Percentiles rank a stretch among this genome's conserved stretches.
Evolutionary conservation across 1,139 yeast species (phyloP).

Genomic region (Suhomyces choctaworum): DNA sequence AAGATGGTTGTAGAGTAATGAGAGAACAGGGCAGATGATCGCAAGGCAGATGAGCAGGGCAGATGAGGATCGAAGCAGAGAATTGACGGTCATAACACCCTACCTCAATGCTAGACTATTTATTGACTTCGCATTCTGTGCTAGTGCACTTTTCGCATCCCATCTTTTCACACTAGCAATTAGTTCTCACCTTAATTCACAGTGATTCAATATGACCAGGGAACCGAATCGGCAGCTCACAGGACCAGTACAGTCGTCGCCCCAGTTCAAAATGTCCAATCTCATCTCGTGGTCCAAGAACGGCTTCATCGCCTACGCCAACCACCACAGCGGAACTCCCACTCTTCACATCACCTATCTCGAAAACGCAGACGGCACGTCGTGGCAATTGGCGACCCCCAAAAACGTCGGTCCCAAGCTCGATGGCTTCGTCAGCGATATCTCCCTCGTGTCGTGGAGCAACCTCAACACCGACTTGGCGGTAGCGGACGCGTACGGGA

Average conservation of each 20-base stretch:
- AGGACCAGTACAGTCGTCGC: neutral
- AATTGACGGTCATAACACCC: too few relatives aligned
- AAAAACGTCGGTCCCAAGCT: slow-evolving; percentile 41
- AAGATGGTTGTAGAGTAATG: too few relatives aligned
- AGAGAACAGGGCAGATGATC: too few relatives aligned
- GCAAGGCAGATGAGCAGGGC: too few relatives aligned
- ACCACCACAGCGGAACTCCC: slow-evolving; percentile 15
- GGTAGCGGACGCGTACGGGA: slow-evolving; percentile 49
- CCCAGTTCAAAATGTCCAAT: slow-evolving; percentile 2
- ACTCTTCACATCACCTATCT: slow-evolving; percentile 57
- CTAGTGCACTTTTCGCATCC: too few relatives aligned
- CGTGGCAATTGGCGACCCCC: slow-evolving; percentile 66
- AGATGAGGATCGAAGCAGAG: too few relatives aligned
- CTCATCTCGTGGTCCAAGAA: slow-evolving; percentile 70
- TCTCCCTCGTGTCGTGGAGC: slow-evolving; percentile 47
- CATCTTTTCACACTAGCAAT: too few relatives aligned
- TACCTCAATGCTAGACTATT: too few relatives aligned
- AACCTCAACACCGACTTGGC: slow-evolving; percentile 56
- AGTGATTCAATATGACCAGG: too few relatives aligned
- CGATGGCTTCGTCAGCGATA: slow-evolving; percentile 30
- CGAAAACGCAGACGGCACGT: slow-evolving; percentile 61
- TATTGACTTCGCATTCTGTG: too few relatives aligned
- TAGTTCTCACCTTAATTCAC: too few relatives aligned
- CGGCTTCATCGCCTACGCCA: slow-evolving; percentile 68
- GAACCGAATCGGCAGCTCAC: neutral